Percentiles rank a stretch among this genome's conserved stretches.
Evolutionary conservation across 2,329 filamentous ascomycete species (phyloP).

Genomic region (Dactylella cylindrospora): DNA sequence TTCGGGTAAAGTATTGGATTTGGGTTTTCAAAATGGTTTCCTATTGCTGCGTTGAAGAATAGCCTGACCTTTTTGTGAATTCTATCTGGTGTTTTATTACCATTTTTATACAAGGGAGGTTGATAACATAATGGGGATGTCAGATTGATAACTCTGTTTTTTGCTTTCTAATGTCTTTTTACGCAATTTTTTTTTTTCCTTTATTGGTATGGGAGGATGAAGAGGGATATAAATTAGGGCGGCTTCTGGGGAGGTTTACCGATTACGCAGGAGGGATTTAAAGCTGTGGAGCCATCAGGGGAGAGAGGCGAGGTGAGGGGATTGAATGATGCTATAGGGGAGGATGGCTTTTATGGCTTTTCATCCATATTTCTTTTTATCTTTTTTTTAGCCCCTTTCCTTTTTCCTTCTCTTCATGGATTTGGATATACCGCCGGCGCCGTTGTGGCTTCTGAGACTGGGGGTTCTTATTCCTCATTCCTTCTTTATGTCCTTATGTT

Average conservation of each 20-base stretch:
- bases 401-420: not conserved
- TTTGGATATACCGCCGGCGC: conserved; percentile 21
- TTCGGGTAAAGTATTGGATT: not conserved
- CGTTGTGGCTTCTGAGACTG: conserved; percentile 45
- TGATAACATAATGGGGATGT: conserved; percentile 2
- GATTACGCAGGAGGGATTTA: too few relatives aligned
- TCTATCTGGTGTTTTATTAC: too few relatives aligned
- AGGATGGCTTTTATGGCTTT: conserved; percentile 43
- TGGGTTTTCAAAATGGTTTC: conserved; percentile 4
- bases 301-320: conserved; percentile 42
- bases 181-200: conserved; percentile 39
- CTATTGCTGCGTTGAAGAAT: too few relatives aligned
- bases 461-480: conserved; percentile 11
- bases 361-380: conserved; percentile 10
- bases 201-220: conserved; percentile 17
- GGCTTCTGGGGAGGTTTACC: conserved; percentile 48
- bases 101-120: not conserved
- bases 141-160: conserved; percentile 26
- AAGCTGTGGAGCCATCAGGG: conserved; percentile 31
- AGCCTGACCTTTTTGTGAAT: too few relatives aligned
- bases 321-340: not conserved
- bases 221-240: conserved; percentile 46
- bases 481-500: too few relatives aligned
- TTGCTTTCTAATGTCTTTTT: conserved; percentile 29
- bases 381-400: conserved; percentile 16